phyloP scores from a whole-genome alignment of 2,329 filamentous ascomycete genomes.

The Xylariaceae sp. region DNA sequence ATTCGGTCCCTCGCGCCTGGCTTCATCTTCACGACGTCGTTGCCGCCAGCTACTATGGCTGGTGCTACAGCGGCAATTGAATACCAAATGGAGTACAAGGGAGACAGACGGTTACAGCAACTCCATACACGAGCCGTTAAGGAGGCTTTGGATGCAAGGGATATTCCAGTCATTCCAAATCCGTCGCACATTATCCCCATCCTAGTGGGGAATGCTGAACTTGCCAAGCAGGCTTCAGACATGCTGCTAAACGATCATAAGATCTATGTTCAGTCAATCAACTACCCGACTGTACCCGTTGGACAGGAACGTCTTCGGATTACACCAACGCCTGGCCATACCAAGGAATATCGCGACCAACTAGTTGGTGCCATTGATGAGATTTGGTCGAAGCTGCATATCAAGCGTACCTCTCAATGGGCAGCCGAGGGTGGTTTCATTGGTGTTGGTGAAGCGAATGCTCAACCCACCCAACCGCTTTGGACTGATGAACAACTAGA shows the following conservation, averaged over 20 bases:
- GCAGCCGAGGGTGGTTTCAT: constrained; percentile 90
- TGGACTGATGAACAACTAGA: constrained; percentile 93
- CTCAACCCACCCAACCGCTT: constrained; percentile 70
- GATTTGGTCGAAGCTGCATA: constrained; percentile 86
- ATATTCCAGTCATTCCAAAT: constrained; percentile 97
- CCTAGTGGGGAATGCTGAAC: constrained; percentile 90
- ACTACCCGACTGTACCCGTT: constrained; percentile 96
- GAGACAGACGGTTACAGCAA: constrained; percentile 91
- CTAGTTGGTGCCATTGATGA: constrained; percentile 83
- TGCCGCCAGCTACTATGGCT: constrained; percentile 96
- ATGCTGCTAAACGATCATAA: constrained; percentile 87
- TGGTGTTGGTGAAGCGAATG: constrained; percentile 80
- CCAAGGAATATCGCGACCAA: constrained; percentile 82
- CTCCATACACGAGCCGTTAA: constrained; percentile 96
- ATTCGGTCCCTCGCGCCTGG: constrained; percentile 94
- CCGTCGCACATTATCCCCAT: constrained; percentile 95
- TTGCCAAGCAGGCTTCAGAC: constrained; percentile 91
- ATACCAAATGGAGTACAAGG: constrained; percentile 85
- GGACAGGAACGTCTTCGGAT: constrained; percentile 97
- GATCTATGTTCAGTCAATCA: constrained; percentile 98
- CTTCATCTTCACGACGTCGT: constrained; percentile 98
- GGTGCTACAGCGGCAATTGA: constrained; percentile 91
- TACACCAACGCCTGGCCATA: constrained; percentile 93
- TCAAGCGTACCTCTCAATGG: constrained; percentile 95
- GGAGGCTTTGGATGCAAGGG: constrained; percentile 74